Conservation (phyloP, 2,329 filamentous ascomycete genomes). For the Pseudocercospora cruenta region DNA sequence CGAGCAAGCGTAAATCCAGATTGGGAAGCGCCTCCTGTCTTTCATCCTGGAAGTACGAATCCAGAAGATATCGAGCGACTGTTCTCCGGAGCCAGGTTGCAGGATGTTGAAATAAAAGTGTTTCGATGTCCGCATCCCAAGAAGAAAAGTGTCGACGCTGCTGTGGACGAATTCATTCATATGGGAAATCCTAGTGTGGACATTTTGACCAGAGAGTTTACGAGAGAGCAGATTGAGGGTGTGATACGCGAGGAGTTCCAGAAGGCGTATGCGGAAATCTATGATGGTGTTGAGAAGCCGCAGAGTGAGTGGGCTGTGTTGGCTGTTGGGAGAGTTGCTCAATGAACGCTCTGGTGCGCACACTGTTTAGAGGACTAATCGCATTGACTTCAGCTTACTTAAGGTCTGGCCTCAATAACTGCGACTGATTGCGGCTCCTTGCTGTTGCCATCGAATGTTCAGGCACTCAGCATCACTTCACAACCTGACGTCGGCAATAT, state of each 20-base stretch:
- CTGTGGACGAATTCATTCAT: slow-evolving; percentile 15
- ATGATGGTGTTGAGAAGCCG: slow-evolving; percentile 13
- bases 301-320: slow-evolving; percentile 12
- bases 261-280: slow-evolving; percentile 9
- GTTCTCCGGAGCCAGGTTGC: neutral
- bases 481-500: too few species aligned
- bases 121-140: slow-evolving; percentile 14
- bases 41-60: slow-evolving; percentile 10
- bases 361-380: too few species aligned
- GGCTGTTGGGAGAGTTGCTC: neutral
- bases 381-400: too few species aligned
- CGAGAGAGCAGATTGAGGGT: slow-evolving; percentile 32
- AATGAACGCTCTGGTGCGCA: too few species aligned
- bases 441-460: too few species aligned
- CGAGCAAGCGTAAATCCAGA: slow-evolving; percentile 7
- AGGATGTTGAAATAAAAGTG: slow-evolving; percentile 6
- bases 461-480: too few species aligned
- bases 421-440: too few species aligned
- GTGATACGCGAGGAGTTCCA: slow-evolving; percentile 44
- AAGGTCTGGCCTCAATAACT: too few species aligned
- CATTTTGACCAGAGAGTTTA: slow-evolving; percentile 15
- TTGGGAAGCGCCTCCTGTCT: slow-evolving; percentile 8
- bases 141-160: slow-evolving; percentile 12
- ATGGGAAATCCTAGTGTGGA: slow-evolving; percentile 18
- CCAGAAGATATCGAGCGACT: slow-evolving; percentile 5